A percentile compares a stretch with the other conserved stretches of the same genome.
These are phyloP conservation scores for Thielaviopsis punctulata DNA, from an alignment of 2,329 filamentous ascomycete genomes.

Conservation along the genomic window DNA sequence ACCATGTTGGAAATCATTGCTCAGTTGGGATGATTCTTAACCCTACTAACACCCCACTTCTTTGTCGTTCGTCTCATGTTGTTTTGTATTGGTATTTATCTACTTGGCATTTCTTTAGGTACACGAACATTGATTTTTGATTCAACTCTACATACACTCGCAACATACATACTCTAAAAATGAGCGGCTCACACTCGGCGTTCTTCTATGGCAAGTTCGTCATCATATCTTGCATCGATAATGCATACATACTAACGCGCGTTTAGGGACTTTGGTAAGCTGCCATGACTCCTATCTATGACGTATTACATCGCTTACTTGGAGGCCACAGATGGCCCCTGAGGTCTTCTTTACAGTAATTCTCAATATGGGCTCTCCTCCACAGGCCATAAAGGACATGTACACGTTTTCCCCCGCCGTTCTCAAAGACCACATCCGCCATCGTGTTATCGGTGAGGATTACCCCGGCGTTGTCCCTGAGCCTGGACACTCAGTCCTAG, in stretches of 20 bases:
- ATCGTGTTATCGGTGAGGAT: slow-evolving; percentile 49
- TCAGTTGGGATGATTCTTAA: neutral
- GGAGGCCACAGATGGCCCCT: slow-evolving; percentile 48
- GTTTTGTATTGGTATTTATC: too few species aligned
- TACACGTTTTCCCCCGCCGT: slow-evolving; percentile 55
- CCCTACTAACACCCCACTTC: neutral
- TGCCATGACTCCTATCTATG: neutral
- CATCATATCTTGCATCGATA: too few species aligned
- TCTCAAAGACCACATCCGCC: slow-evolving; percentile 55
- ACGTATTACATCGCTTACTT: slow-evolving; percentile 14
- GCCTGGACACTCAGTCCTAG: slow-evolving; percentile 44
- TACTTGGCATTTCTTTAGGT: neutral
- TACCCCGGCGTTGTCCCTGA: slow-evolving; percentile 63
- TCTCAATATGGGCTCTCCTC: slow-evolving; percentile 38
- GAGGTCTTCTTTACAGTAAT: slow-evolving; percentile 75
- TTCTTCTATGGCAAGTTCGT: slow-evolving; percentile 25
- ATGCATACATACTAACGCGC: neutral
- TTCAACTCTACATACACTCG: slow-evolving; percentile 13
- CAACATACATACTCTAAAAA: slow-evolving; percentile 11
- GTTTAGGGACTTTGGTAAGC: slow-evolving; percentile 21
- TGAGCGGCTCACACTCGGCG: slow-evolving; percentile 8
- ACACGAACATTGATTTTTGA: too few species aligned
- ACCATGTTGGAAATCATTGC: too few species aligned
- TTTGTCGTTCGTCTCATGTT: too few species aligned
- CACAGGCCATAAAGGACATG: slow-evolving; percentile 34